Evolutionary conservation across 73 alveolate species (phyloP).

Genomic region (Symbiodinium natans): DNA sequence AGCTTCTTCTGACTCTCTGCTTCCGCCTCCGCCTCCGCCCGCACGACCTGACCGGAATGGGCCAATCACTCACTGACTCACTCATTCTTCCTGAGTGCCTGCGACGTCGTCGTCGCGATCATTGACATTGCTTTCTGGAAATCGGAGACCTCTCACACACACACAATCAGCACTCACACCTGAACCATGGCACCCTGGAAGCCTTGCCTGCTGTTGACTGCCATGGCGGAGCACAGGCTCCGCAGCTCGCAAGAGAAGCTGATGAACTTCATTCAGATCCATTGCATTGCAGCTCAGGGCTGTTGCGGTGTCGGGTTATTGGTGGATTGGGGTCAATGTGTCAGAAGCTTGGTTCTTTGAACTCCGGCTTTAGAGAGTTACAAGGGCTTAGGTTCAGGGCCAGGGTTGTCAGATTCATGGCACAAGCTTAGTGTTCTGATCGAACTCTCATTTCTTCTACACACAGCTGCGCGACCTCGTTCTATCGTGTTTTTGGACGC

Average conservation of each 20-base stretch:
- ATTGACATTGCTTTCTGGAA: neutral
- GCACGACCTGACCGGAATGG: neutral
- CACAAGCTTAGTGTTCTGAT: too few species aligned
- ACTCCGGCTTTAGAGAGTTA: too few species aligned
- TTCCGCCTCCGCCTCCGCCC: neutral
- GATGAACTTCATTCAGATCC: too few species aligned
- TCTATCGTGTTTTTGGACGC: too few species aligned
- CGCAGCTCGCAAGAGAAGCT: neutral
- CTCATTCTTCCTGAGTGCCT: neutral
- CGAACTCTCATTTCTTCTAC: too few species aligned
- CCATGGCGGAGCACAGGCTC: slow-evolving; percentile 18
- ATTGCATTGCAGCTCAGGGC: too few species aligned
- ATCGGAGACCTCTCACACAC: neutral
- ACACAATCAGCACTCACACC: neutral
- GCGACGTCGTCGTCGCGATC: neutral
- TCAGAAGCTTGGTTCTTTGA: too few species aligned
- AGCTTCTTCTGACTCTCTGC: neutral
- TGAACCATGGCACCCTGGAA: neutral
- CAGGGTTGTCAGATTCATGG: too few species aligned
- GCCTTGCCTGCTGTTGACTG: neutral
- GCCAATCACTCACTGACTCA: neutral
- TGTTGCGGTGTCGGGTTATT: too few species aligned
- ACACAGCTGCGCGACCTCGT: too few species aligned
- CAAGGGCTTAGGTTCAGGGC: too few species aligned
- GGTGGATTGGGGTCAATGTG: too few species aligned